Percentiles rank a stretch among this genome's conserved stretches.
phyloP scores from a whole-genome alignment of 345 rosid genomes.

The Psidium guajava region DNA sequence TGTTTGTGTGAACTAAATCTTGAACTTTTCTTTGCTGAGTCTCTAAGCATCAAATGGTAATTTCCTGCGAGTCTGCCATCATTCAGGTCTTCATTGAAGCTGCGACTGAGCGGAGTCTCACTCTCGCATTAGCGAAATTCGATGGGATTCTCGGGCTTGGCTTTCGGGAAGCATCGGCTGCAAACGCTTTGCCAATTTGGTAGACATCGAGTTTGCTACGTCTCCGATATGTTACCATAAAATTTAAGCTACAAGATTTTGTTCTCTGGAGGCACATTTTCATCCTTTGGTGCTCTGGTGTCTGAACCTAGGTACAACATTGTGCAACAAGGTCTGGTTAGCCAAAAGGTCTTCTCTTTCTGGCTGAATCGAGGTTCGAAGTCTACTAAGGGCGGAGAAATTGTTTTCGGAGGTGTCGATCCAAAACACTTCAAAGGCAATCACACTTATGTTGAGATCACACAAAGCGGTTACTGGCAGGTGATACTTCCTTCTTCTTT shows the following conservation, averaged over 20 bases:
- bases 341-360: slow-evolving; percentile 35
- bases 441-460: slow-evolving; percentile 35
- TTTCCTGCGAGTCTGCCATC: not conserved
- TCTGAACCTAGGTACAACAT: slow-evolving; percentile 34
- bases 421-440: slow-evolving; percentile 41
- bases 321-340: slow-evolving; percentile 35
- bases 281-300: not conserved
- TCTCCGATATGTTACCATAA: not conserved
- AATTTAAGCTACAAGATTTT: not conserved
- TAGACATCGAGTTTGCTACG: not conserved
- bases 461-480: slow-evolving; percentile 45
- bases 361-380: slow-evolving; percentile 39
- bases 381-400: slow-evolving; percentile 26
- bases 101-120: slow-evolving; percentile 22
- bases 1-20: not conserved
- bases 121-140: slow-evolving; percentile 22
- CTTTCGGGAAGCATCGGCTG: slow-evolving; percentile 19
- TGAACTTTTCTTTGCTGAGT: not conserved
- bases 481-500: not conserved
- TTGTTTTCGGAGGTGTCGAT: slow-evolving; percentile 49
- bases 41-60: not conserved
- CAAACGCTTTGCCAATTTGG: slow-evolving; percentile 37
- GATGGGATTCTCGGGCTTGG: slow-evolving; percentile 51
- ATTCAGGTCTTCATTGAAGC: slow-evolving; percentile 41
- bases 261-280: not conserved